Evolutionary conservation across 202 grass and related monocot genomes (phyloP).

Genomic region (Panicum virgatum): DNA sequence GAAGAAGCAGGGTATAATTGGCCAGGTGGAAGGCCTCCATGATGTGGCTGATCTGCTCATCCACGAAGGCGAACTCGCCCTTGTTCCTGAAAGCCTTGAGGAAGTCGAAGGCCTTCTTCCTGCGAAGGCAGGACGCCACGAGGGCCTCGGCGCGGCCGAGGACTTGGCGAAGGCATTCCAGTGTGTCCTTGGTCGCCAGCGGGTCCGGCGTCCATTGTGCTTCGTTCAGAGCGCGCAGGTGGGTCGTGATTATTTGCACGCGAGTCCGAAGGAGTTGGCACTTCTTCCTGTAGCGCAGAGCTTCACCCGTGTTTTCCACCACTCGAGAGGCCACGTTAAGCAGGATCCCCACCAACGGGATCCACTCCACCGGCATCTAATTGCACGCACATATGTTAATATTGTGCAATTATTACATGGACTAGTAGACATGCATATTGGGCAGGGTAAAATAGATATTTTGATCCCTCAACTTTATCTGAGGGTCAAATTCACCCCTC

Average conservation of each 20-base stretch:
- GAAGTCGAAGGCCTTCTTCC: neutral
- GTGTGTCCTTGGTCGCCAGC: neutral
- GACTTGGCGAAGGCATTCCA: neutral
- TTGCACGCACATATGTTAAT: too few species aligned
- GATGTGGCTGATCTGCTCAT: neutral
- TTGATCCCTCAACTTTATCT: too few species aligned
- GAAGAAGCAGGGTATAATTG: neutral
- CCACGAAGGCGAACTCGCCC: neutral
- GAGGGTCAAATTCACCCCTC: too few species aligned
- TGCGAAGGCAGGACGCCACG: neutral
- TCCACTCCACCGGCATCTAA: neutral
- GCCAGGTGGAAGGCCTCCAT: neutral
- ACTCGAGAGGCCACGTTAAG: neutral
- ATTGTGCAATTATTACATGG: too few species aligned
- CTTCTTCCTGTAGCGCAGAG: neutral
- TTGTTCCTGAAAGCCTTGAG: neutral
- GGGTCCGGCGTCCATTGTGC: neutral
- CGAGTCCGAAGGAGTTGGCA: neutral
- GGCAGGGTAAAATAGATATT: too few species aligned
- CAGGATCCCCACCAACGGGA: neutral
- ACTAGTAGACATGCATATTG: too few species aligned
- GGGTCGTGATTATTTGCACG: neutral
- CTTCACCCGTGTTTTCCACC: neutral
- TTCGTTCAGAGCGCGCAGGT: neutral
- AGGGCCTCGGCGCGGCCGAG: neutral